phyloP scores from a whole-genome alignment of 2,329 filamentous ascomycete genomes.

The Aphanoascus verrucosus region DNA sequence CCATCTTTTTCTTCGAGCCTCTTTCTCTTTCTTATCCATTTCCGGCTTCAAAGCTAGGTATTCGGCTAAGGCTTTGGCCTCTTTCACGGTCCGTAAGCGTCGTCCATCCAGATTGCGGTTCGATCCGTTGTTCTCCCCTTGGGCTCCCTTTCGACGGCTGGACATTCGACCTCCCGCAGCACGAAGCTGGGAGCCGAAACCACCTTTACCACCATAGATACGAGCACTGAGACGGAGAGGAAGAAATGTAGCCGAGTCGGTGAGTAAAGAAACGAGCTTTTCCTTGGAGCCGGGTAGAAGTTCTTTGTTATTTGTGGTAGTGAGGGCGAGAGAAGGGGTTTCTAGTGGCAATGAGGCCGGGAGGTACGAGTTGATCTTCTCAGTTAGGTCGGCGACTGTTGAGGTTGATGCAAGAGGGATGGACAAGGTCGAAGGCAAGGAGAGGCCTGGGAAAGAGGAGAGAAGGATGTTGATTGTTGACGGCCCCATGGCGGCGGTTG shows the following conservation, averaged over 20 bases:
- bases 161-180: conserved; percentile 98
- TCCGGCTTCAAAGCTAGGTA: conserved; percentile 93
- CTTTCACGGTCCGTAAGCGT: conserved; percentile 78
- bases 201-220: conserved; percentile 87
- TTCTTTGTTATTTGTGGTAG: conserved; percentile 67
- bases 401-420: conserved; percentile 59
- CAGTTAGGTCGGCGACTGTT: conserved; percentile 56
- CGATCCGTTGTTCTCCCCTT: conserved; percentile 75
- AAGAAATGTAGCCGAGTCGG: conserved; percentile 51
- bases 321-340: conserved; percentile 56
- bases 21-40: conserved; percentile 90
- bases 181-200: conserved; percentile 92
- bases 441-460: conserved; percentile 71
- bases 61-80: conserved; percentile 89
- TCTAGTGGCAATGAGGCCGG: conserved; percentile 48
- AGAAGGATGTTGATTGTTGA: conserved; percentile 67
- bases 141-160: conserved; percentile 75
- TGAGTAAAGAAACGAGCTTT: conserved; percentile 53
- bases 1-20: conserved; percentile 70
- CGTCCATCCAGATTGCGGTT: conserved; percentile 89
- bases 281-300: conserved; percentile 46
- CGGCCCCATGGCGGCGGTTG: conserved; percentile 9
- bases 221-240: conserved; percentile 70
- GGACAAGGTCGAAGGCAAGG: conserved; percentile 69
- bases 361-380: conserved; percentile 46